Evolutionary conservation across 1,139 yeast genomes (phyloP).

Genomic region (Hyphopichia fennica): DNA sequence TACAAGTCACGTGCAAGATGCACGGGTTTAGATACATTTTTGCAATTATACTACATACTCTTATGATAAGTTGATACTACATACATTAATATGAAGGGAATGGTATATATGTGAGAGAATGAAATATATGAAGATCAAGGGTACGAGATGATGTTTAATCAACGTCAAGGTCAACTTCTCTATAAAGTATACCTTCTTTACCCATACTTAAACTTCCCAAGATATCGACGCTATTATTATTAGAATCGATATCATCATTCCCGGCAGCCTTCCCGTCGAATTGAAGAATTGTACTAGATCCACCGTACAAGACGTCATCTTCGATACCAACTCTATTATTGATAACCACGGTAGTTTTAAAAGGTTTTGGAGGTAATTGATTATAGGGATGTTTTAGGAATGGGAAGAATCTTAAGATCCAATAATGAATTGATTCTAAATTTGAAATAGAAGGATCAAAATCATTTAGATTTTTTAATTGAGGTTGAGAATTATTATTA

Average conservation of each 20-base stretch:
- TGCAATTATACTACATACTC: too few species aligned
- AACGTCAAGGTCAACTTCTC: conserved; percentile 52
- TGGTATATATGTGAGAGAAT: too few species aligned
- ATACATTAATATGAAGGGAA: too few species aligned
- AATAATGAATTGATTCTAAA: conserved; percentile 46
- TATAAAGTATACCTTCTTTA: conserved; percentile 57
- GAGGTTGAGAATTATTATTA: conserved; percentile 26
- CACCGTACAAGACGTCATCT: conserved; percentile 68
- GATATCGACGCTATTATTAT: conserved; percentile 52
- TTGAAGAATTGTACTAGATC: conserved; percentile 59
- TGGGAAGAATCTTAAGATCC: conserved; percentile 75
- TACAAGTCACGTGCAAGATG: conserved; percentile 1
- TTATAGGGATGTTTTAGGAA: conserved; percentile 47
- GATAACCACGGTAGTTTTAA: conserved; percentile 41
- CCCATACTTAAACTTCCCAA: conserved; percentile 61
- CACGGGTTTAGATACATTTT: background rate
- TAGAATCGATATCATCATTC: conserved; percentile 20
- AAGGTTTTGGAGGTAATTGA: conserved; percentile 20
- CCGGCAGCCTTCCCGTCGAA: conserved; percentile 39
- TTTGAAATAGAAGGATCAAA: background rate
- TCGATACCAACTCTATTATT: conserved; percentile 81
- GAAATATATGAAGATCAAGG: too few species aligned
- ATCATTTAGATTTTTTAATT: background rate
- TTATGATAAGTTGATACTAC: too few species aligned
- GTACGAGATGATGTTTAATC: too few species aligned